These are phyloP conservation scores for Populus pruinosa DNA, from an alignment of 345 rosid species.

Conservation along the genomic window DNA sequence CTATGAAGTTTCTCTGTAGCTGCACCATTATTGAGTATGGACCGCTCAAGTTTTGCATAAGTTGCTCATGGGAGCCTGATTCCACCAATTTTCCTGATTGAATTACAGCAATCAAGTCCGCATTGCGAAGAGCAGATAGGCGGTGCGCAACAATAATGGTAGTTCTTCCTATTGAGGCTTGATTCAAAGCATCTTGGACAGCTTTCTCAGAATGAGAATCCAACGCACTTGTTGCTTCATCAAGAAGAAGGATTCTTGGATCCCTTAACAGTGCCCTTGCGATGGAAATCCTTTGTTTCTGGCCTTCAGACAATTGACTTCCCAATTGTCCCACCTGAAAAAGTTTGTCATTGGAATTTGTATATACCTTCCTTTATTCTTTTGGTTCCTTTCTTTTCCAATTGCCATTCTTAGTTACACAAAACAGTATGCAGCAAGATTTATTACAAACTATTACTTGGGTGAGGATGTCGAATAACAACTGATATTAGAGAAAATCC, in stretches of 20 bases:
- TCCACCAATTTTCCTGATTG: slow-evolving; percentile 43
- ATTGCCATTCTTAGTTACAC: background rate
- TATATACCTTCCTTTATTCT: background rate
- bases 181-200: slow-evolving; percentile 34
- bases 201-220: slow-evolving; percentile 32
- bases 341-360: background rate
- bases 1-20: slow-evolving; percentile 22
- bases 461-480: too few relatives aligned
- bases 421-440: too few relatives aligned
- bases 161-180: slow-evolving; percentile 25
- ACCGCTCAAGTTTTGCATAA: slow-evolving; percentile 33
- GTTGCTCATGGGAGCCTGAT: slow-evolving; percentile 47
- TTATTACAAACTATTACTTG: too few relatives aligned
- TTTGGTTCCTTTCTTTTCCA: background rate
- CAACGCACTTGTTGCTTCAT: slow-evolving; percentile 38
- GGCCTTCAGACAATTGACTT: slow-evolving; percentile 7
- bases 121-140: slow-evolving; percentile 24
- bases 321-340: slow-evolving; percentile 1
- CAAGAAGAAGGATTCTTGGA: slow-evolving; percentile 19
- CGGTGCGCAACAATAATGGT: slow-evolving; percentile 27
- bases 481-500: background rate
- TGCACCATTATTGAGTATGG: slow-evolving; percentile 39
- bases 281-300: slow-evolving; percentile 10
- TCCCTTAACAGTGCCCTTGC: slow-evolving; percentile 11
- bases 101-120: slow-evolving; percentile 39